Evolutionary conservation across 495 filamentous ascomycete genomes (phyloP).

Genomic region (Pseudotulostoma volvatum): DNA sequence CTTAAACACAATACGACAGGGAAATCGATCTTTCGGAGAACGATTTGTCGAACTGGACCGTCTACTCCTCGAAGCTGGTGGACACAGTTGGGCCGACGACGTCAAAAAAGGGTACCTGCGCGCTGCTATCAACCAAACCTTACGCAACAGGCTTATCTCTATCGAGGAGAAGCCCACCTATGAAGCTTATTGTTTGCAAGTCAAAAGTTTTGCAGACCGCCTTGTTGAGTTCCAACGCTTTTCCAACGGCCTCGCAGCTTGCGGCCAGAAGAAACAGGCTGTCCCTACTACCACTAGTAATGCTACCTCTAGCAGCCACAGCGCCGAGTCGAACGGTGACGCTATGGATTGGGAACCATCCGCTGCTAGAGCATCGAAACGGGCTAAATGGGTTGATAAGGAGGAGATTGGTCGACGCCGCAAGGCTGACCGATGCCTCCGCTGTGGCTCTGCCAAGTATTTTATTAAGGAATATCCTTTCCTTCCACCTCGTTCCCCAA

Average conservation of each 20-base stretch:
- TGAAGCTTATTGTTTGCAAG: background rate
- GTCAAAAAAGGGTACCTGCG: background rate
- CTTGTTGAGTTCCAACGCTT: background rate
- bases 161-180: background rate
- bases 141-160: background rate
- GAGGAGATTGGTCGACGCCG: background rate
- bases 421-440: background rate
- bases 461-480: background rate
- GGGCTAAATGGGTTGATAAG: background rate
- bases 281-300: background rate
- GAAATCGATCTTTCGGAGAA: background rate
- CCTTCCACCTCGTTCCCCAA: background rate
- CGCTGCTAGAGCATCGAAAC: background rate
- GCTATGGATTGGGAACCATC: background rate
- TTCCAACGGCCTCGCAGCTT: background rate
- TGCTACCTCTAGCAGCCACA: background rate
- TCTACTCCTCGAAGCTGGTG: background rate
- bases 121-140: background rate
- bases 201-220: background rate
- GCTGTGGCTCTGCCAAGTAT: background rate
- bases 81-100: background rate
- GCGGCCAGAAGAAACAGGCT: background rate
- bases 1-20: background rate
- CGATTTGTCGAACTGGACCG: background rate
- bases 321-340: background rate